phyloP scores from a whole-genome alignment of 352 stramenopile species.

The Phytophthora europaea region DNA sequence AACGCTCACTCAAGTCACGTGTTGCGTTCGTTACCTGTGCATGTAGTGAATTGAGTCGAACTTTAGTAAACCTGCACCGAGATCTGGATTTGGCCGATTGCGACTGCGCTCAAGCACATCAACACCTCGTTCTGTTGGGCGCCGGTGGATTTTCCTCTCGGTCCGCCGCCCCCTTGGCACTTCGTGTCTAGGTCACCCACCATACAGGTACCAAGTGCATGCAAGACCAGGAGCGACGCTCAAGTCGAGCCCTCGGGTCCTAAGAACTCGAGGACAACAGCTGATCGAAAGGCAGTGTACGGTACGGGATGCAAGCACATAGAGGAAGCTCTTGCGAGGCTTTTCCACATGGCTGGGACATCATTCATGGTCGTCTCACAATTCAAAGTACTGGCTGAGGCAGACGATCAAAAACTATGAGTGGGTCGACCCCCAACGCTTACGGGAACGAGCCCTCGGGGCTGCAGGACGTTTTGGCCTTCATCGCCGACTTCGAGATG shows the following conservation, averaged over 20 bases:
- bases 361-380: slow-evolving; percentile 17
- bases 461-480: slow-evolving; percentile 40
- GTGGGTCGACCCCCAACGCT: slow-evolving; percentile 21
- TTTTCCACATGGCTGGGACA: slow-evolving; percentile 31
- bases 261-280: slow-evolving; percentile 14
- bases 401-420: slow-evolving; percentile 21
- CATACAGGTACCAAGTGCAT: too few species aligned
- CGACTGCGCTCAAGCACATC: not conserved
- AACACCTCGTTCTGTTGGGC: not conserved
- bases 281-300: slow-evolving; percentile 14
- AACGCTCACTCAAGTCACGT: not conserved
- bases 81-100: not conserved
- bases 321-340: slow-evolving; percentile 9
- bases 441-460: slow-evolving; percentile 23
- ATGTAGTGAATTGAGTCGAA: not conserved
- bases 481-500: slow-evolving; percentile 45
- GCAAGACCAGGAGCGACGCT: not conserved
- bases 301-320: not conserved
- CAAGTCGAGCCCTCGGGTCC: not conserved
- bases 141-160: slow-evolving; percentile 33
- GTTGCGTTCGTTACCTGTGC: not conserved
- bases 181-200: slow-evolving; percentile 3
- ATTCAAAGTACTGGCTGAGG: slow-evolving; percentile 22
- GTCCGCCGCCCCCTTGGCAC: slow-evolving; percentile 13
- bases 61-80: not conserved